These are phyloP conservation scores for Geotrichum restrictum DNA, from an alignment of 1,139 yeast genomes.

Conservation along the genomic window DNA sequence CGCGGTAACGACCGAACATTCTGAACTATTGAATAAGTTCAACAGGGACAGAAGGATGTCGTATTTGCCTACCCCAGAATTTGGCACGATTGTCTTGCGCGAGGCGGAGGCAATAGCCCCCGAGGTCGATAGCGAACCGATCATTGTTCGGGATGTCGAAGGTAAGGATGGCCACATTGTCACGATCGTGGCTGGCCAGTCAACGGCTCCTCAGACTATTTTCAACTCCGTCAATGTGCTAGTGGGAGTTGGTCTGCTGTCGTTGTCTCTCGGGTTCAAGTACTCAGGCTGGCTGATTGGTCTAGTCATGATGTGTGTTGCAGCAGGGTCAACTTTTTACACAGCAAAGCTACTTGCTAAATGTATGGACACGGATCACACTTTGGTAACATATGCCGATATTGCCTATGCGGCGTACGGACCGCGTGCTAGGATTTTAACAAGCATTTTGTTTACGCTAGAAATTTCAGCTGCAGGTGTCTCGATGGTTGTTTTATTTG, in stretches of 20 bases:
- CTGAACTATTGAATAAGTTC: background rate
- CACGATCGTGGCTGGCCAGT: slow-evolving; percentile 74
- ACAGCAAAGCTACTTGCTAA: slow-evolving; percentile 66
- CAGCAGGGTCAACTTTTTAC: slow-evolving; percentile 61
- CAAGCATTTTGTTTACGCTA: slow-evolving; percentile 66
- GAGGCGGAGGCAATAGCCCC: slow-evolving; percentile 33
- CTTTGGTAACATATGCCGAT: slow-evolving; percentile 85
- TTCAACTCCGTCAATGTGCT: slow-evolving; percentile 83
- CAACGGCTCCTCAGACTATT: slow-evolving; percentile 82
- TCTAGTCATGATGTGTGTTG: slow-evolving; percentile 46
- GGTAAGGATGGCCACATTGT: slow-evolving; percentile 66
- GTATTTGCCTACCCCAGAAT: slow-evolving; percentile 24
- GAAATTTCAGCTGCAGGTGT: slow-evolving; percentile 79
- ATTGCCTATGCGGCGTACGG: slow-evolving; percentile 76
- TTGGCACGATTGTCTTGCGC: slow-evolving; percentile 28
- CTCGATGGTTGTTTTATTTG: slow-evolving; percentile 70
- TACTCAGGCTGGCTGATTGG: slow-evolving; percentile 83
- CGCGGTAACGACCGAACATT: background rate
- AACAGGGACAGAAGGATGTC: slow-evolving; percentile 27
- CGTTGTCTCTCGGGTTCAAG: slow-evolving; percentile 75
- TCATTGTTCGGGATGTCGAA: slow-evolving; percentile 62
- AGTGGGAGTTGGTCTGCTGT: slow-evolving; percentile 80
- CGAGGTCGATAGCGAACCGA: slow-evolving; percentile 47
- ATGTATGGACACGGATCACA: slow-evolving; percentile 68
- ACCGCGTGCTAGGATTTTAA: slow-evolving; percentile 53